Evolutionary conservation across 2,329 filamentous ascomycete genomes (phyloP).

Genomic region (Fusarium drepaniforme): DNA sequence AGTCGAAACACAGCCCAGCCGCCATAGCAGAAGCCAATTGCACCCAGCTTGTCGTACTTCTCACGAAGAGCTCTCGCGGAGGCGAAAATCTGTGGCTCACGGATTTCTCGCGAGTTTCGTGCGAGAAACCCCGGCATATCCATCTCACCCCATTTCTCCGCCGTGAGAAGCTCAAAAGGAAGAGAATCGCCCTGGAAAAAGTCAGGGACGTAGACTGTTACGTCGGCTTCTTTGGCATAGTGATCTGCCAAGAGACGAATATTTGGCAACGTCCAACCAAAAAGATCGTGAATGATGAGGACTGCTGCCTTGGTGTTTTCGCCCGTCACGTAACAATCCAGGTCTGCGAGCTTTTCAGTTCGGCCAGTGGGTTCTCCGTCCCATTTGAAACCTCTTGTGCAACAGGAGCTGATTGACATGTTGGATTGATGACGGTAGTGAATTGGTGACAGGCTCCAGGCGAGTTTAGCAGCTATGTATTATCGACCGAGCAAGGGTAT

Average conservation of each 20-base stretch:
- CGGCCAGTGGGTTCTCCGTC: constrained; percentile 52
- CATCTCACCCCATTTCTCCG: constrained; percentile 48
- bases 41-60: constrained; percentile 53
- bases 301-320: constrained; percentile 49
- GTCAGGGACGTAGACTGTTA: constrained; percentile 58
- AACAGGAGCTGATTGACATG: constrained; percentile 43
- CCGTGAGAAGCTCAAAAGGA: constrained; percentile 42
- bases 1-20: constrained; percentile 64
- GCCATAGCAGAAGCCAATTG: constrained; percentile 64
- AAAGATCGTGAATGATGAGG: constrained; percentile 53
- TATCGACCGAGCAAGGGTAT: not conserved
- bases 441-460: not conserved
- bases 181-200: constrained; percentile 53
- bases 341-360: constrained; percentile 47
- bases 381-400: constrained; percentile 55
- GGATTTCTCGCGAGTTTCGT: constrained; percentile 51
- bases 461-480: not conserved
- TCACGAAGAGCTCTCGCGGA: constrained; percentile 52
- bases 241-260: constrained; percentile 59
- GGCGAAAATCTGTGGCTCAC: constrained; percentile 55
- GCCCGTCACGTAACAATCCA: constrained; percentile 53
- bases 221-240: constrained; percentile 57
- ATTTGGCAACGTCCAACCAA: constrained; percentile 60
- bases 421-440: not conserved
- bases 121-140: constrained; percentile 53